Evolutionary conservation across 495 filamentous ascomycete genomes (phyloP), one percentile per base, ranked within the genome.

Genomic region (Echria macrotheca): DNA sequence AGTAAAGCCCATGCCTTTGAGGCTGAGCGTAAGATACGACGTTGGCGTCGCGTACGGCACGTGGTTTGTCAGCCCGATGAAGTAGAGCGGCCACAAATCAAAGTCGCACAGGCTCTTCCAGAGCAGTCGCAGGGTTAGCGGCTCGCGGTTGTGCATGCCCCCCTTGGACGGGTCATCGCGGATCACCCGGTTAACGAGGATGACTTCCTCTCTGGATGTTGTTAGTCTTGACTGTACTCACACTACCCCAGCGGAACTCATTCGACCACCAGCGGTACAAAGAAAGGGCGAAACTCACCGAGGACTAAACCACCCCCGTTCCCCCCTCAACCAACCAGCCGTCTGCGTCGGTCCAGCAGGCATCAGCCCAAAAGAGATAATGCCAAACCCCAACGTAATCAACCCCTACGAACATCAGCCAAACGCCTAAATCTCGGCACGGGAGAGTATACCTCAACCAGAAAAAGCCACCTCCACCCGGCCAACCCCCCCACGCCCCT

Each of bases 61-160:
- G 44, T 73, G 67, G 60, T 74, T 79, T 0, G 68, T 66, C 2
- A 88, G 33, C 6, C 84, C 84, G 6, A 88, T 61, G 3, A 83
- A 48, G 52, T 87, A 88, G 18, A 87, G 69, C 1, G 82, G 78
- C 83, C 85, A 89, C 54, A 89, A 70, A 49, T 89, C 79, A 45
- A 80, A 88, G 62, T 88, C 85, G 25, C 66, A 76, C 9, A 89
- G 55, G 11, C 74, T 71, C 18, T 75, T 54, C 72, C 76, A 82
- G 14, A 88, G 70, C 14, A 76, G 59, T 38, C 64, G 77, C 0
- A 72, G 74, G 0, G 75, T 78, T 12, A 89, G 63, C 2, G 79
- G 76, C 15, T 48, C 46, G 21, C 46, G 35, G 4, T 48, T 48
- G 15, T 48, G 46, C 46, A 48, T 48, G 39, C 74, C 72, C 0